phyloP scores from a whole-genome alignment of 2,329 filamentous ascomycete genomes.

The Aspergillus luchuensis region DNA sequence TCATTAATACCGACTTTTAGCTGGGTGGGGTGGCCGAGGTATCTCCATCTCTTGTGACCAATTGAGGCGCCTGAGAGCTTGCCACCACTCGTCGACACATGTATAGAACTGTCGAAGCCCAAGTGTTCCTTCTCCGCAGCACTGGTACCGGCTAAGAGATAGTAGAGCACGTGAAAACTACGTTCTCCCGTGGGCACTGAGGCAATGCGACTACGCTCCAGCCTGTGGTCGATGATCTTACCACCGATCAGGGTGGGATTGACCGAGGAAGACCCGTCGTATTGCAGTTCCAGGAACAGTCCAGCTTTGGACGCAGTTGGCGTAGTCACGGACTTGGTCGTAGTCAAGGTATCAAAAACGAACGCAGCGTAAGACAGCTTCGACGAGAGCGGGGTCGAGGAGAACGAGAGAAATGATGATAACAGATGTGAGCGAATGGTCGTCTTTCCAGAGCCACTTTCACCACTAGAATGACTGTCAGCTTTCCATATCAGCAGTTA shows the following conservation, averaged over 20 bases:
- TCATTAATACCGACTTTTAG: slow-evolving; percentile 97
- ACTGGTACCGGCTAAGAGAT: slow-evolving; percentile 89
- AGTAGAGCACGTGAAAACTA: slow-evolving; percentile 95
- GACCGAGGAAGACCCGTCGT: slow-evolving; percentile 82
- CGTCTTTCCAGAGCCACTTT: slow-evolving; percentile 95
- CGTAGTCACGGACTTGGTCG: slow-evolving; percentile 94
- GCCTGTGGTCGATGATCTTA: slow-evolving; percentile 88
- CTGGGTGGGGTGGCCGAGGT: slow-evolving; percentile 93
- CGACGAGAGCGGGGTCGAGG: slow-evolving; percentile 86
- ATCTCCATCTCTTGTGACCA: slow-evolving; percentile 86
- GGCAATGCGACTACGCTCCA: slow-evolving; percentile 88
- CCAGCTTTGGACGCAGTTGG: slow-evolving; percentile 95
- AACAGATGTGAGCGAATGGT: slow-evolving; percentile 88
- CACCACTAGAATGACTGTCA: slow-evolving; percentile 64
- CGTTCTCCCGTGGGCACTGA: slow-evolving; percentile 93
- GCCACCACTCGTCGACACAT: slow-evolving; percentile 44
- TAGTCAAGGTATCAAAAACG: slow-evolving; percentile 93
- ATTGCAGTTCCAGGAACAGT: slow-evolving; percentile 93
- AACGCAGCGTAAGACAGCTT: slow-evolving; percentile 94
- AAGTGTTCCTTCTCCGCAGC: slow-evolving; percentile 86
- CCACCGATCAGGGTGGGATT: slow-evolving; percentile 89
- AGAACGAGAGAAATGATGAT: slow-evolving; percentile 81
- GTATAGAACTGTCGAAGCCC: slow-evolving; percentile 57
- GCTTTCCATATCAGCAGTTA: not conserved
- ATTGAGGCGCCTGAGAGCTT: slow-evolving; percentile 57